Conservation (phyloP, 805 yeast genomes). For the Candida boleticola region DNA sequence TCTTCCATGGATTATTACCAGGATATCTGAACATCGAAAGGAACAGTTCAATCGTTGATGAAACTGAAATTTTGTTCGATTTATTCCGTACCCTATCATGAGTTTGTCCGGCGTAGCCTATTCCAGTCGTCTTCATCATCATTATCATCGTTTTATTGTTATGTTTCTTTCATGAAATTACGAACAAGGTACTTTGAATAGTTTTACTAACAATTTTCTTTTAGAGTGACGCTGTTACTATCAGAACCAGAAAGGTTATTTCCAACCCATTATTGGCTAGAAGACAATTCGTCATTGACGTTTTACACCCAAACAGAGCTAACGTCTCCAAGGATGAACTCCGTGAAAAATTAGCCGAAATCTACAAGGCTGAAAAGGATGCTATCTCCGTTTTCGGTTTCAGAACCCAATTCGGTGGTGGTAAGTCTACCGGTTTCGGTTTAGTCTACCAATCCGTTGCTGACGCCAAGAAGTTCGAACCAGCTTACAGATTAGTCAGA, state of each 20-base stretch:
- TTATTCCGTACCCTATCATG: too few relatives aligned
- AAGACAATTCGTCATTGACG: conserved; percentile 99
- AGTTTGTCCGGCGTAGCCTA: too few relatives aligned
- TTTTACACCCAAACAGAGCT: conserved; percentile 98
- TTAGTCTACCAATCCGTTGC: conserved; percentile 97
- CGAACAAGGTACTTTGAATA: too few relatives aligned
- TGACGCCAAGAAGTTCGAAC: conserved; percentile 98
- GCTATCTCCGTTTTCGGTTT: conserved; percentile 97
- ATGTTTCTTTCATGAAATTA: too few relatives aligned
- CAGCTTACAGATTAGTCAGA: conserved; percentile 98
- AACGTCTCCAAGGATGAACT: conserved; percentile 99
- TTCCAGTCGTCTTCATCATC: too few relatives aligned
- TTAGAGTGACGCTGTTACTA: conserved; percentile 98
- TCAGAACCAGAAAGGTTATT: conserved; percentile 99
- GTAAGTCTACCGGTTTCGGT: conserved; percentile 99
- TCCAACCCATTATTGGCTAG: conserved; percentile 99
- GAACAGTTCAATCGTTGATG: too few relatives aligned
- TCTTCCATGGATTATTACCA: too few relatives aligned
- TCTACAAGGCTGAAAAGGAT: conserved; percentile 90
- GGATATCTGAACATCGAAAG: too few relatives aligned
- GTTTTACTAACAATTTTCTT: conserved; percentile 18
- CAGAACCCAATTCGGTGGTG: conserved; percentile 99
- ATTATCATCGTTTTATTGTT: too few relatives aligned
- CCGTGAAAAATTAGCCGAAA: conserved; percentile 87
- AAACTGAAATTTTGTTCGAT: too few relatives aligned